Conservation (phyloP, 2,329 filamentous ascomycete species). For the Reticulascus tulasneorum region DNA sequence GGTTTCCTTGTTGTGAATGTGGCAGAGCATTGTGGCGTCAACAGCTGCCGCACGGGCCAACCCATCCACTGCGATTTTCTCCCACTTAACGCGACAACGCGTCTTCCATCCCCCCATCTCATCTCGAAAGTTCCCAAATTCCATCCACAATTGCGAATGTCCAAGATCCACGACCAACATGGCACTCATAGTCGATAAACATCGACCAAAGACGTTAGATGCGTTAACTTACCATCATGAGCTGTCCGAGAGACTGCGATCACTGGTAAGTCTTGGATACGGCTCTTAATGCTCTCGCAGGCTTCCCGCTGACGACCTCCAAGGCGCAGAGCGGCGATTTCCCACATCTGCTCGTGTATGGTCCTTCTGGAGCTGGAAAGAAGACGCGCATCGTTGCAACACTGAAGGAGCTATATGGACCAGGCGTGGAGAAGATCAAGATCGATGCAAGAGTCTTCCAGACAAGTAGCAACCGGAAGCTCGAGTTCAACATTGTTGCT, state of each 20-base stretch:
- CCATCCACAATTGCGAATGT: no score
- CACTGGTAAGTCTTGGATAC: conserved; percentile 60
- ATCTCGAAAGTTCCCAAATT: conserved; percentile 10
- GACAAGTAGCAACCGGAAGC: conserved; percentile 90
- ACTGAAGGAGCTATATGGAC: conserved; percentile 89
- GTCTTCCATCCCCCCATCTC: conserved; percentile 18
- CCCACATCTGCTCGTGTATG: conserved; percentile 94
- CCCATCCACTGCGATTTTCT: conserved; percentile 10
- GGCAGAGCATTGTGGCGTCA: not conserved
- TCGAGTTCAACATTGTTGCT: conserved; percentile 98
- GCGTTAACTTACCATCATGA: conserved; percentile 82
- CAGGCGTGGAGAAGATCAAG: conserved; percentile 99
- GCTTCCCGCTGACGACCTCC: conserved; percentile 11
- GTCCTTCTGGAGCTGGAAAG: conserved; percentile 93
- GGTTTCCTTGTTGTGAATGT: not conserved
- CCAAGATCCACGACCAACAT: conserved; percentile 38
- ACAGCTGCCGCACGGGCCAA: conserved; percentile 14
- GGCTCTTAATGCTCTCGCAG: not conserved
- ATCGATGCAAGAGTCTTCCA: conserved; percentile 97
- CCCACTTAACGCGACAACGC: conserved; percentile 34
- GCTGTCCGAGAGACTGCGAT: conserved; percentile 79
- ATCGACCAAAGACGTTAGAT: conserved; percentile 70
- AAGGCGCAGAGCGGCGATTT: conserved; percentile 97
- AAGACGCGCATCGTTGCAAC: conserved; percentile 97
- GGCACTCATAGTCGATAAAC: conserved; percentile 69